Percentiles rank a stretch among this genome's conserved stretches.
These are phyloP conservation scores for Spizellomyces punctatus DNA, from an alignment of 192 early-diverging fungal species.

Conservation along the genomic window DNA sequence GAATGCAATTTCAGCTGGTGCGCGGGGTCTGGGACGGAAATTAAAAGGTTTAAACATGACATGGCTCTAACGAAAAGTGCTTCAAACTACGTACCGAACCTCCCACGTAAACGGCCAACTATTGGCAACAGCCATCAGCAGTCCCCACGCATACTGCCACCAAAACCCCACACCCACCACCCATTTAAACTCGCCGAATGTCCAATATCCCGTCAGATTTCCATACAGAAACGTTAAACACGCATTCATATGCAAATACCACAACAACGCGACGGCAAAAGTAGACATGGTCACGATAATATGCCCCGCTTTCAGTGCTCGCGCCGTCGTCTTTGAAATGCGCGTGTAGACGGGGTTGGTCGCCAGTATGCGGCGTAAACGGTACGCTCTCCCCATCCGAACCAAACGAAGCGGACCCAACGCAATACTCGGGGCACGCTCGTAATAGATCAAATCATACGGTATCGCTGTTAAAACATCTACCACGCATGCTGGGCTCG, in stretches of 20 bases:
- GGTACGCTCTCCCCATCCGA: slow-evolving; percentile 1
- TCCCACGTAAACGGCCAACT: slow-evolving; percentile 24
- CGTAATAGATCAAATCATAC: not conserved
- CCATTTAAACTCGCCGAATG: not conserved
- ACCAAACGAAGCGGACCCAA: slow-evolving; percentile 2
- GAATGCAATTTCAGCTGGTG: not conserved
- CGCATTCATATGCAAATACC: slow-evolving; percentile 17
- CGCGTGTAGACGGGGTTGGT: not conserved
- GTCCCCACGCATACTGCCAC: slow-evolving; percentile 14
- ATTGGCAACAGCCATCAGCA: slow-evolving; percentile 24
- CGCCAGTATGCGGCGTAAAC: not conserved
- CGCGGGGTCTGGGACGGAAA: not conserved
- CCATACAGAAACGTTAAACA: slow-evolving; percentile 23
- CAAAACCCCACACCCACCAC: not conserved
- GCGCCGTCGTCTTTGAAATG: not conserved
- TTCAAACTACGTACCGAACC: not conserved
- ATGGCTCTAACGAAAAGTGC: not conserved
- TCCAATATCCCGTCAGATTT: slow-evolving; percentile 8
- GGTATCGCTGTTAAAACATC: too few species aligned
- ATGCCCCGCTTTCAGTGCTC: not conserved
- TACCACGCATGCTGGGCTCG: too few species aligned
- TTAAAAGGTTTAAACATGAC: not conserved
- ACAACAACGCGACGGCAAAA: slow-evolving; percentile 4
- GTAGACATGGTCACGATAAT: not conserved
- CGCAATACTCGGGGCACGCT: not conserved